Base-by-base conservation (phyloP, 1,284 basidiomycete species). In the Lignosus rhinocerotis region DNA sequence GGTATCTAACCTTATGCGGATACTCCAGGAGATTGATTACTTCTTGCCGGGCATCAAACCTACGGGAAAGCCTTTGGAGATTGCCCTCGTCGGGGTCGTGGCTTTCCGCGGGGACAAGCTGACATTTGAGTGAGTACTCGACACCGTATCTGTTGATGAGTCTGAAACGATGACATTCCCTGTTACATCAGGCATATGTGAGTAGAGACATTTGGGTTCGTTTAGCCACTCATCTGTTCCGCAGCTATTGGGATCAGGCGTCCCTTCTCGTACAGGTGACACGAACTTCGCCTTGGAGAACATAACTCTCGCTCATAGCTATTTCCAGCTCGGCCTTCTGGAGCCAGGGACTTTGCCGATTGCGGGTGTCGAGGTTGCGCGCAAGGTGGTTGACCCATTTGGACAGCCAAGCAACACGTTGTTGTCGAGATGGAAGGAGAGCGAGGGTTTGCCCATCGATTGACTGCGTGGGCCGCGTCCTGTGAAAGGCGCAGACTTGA, bases 31-130 rank as follows among this genome's bases (percentile, higher is more conserved):
- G 61, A 80, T 81, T 45, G 80, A 82, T 62, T 82, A 81, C 73
- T 76, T 83, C 56, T 67, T 80, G 14, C 80, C 78, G 3, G 79
- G 78, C 17, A 66, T 83, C 21, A 75, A 77, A 38, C 78, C 81
- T 19, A 82, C 78, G 0, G 76, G 76, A 25, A 79, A 75, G 58
- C 66, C 69, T 6, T 64, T 82, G 31, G 73, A 77, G 53, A 73
- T 82, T 3, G 79, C 81, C 0, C 69, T 83, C 59, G 79, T 81
- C n/a, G 79, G 79, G 8, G 73, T 83, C 12, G 73, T 82, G 17
- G 80, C 79, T 21, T 79, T 84, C 55, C 72, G 79, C 55, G 81
- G 82, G 8, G 80, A 83, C 64, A 78, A 80, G 60, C 66, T 82
- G 38, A 79, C 77, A 43, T 81, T 83, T 64, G 80, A 83, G 76